Conservation (phyloP, 1,284 basidiomycete genomes). For the Tilletia walkeri region DNA sequence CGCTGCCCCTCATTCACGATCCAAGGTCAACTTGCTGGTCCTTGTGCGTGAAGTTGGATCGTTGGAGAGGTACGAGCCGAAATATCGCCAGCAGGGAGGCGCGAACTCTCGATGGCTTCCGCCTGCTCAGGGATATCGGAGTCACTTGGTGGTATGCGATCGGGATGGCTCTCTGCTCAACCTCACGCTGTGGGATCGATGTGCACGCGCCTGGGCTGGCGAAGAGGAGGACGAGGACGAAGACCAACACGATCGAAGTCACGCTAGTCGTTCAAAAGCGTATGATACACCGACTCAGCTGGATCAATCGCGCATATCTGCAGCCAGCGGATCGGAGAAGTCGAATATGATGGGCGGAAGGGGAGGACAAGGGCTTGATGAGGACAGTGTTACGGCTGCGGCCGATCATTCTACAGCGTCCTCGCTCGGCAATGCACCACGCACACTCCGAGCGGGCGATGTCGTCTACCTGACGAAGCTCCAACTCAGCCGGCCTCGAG, state of each 20-base stretch:
- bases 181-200: slow-evolving; percentile 10
- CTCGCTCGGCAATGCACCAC: background rate
- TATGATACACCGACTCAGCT: background rate
- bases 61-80: slow-evolving; percentile 9
- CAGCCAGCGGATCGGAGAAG: background rate
- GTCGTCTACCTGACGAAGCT: slow-evolving; percentile 5
- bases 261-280: background rate
- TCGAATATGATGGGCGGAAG: background rate
- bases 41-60: slow-evolving; percentile 18
- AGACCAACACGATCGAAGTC: background rate
- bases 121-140: background rate
- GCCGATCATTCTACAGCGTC: background rate
- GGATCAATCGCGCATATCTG: background rate
- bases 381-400: background rate
- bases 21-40: slow-evolving; percentile 12
- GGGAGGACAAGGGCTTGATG: no score
- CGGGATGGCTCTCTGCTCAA: slow-evolving; percentile 9
- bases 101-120: background rate
- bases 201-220: slow-evolving; percentile 8
- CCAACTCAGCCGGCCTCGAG: background rate
- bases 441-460: slow-evolving; percentile 7
- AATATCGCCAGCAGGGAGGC: background rate
- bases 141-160: slow-evolving; percentile 10
- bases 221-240: slow-evolving; percentile 8
- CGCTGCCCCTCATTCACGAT: background rate